Base-by-base conservation (phyloP, 768 basidiomycete genomes). In the Peribolospora kevripleyi region DNA sequence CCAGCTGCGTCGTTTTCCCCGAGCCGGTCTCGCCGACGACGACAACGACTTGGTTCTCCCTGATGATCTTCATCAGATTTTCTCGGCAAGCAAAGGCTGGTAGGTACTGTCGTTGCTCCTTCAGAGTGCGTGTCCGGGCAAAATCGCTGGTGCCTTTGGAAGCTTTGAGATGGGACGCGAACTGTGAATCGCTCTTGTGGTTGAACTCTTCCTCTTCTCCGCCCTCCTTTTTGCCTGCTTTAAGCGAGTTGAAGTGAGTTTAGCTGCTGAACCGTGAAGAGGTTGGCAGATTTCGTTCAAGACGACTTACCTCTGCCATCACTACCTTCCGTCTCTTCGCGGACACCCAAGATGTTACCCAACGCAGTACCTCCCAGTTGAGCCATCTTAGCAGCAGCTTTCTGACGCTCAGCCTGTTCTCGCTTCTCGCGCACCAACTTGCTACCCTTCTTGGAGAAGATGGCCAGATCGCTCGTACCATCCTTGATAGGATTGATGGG, bases 1-100 rank as follows among this genome's bases (percentile, higher is more conserved):
- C 72, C 5, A 98, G 71, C 66, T 98, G 93, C 0, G 93, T 97
- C 1, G 93, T 98, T 70, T 98, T 98, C 5, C 93, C 93, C 0
- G 91, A 97, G 7, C 93, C 93, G n/a, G 93, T 98, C 69, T 98
- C 93, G n/a, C 93, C 93, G 46, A 98, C 84, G 45, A 97, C 86
- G 55, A 98, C 78, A 50, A 84, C 73, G 43, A 97, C 93, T 78
- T 98, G 93, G 64, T 95, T 91, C 61, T 98, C 93, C 47, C 91
- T 74, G 42, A 97, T 76, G 42, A 78, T 75, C 64, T 76, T 80
- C 72, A 97, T 75, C 38, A 98, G 69, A 53, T 93, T 87, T 65
- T 95, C 90, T 46, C 93, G 76, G 62, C 87, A 91, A 2, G 93
- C 93, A 66, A 98, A 98, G 2, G 93, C 93, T 4, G 93, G 93